Evolutionary conservation across 257 asterid species (phyloP), one percentile per base, ranked within the genome.

Genomic region (Scutellaria galericulata): DNA sequence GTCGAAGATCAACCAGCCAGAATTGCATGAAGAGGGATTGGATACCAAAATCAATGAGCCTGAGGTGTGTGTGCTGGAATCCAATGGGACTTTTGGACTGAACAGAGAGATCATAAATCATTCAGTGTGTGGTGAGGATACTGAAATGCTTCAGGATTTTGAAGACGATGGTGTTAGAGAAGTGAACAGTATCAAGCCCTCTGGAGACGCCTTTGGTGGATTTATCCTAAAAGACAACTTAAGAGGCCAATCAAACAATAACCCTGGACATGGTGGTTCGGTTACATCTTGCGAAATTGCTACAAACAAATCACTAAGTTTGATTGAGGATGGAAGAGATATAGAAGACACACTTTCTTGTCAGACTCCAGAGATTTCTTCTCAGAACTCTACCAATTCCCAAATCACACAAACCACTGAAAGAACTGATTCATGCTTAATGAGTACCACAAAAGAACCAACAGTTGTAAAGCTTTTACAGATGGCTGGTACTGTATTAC

Each of bases 321-420:
- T 67, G 75, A 66, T 48, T 11, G 86, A 66, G 55, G 88, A 83
- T 75, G 89, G 79, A 75, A 81, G 53, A 74, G 94, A 86, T 68
- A 65, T 74, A 66, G 88, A 86, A 70, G 90, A 87, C 31, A 64
- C 88, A 31, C 76, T 86, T 72, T 91, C 89, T 64, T 90, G 93
- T 74, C 91, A 89, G 54, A 85, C 79, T 75, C 84, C 87, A 24
- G 90, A 79, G 65, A 84, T 78, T 80, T 89, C 90, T 56, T 83
- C 97, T 74, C 95, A 89, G 73, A 85, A 80, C 77, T 90, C 97
- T 41, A 63, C 79, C 52, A 82, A 82, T 73, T 84, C 84, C 48
- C 80, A 82, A 61, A 57, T 66, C 70, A 80, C 79, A 68, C 93
- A 79, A 69, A 72, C 82, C 41, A 75, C 84, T 6, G 88, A 83